Conservation (phyloP, 129 eudicot genomes). For the Tagetes patula region DNA sequence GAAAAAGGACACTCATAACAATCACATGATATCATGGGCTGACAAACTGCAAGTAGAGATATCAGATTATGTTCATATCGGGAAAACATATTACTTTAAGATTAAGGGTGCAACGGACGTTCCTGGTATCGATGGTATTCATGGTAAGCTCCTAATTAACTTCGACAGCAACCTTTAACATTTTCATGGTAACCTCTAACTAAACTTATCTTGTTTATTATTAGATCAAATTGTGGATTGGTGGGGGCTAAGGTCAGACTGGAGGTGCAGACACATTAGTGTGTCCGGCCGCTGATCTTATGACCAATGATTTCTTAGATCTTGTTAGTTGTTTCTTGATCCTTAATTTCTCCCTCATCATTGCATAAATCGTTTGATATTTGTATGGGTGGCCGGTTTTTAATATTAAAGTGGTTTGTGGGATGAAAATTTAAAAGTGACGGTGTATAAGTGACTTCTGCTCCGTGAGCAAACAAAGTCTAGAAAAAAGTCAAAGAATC, state of each 20-base stretch:
- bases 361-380: no score
- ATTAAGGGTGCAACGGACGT: not conserved
- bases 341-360: no score
- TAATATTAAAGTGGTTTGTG: no score
- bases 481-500: no score
- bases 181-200: not conserved
- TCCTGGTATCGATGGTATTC: no score
- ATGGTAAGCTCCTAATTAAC: not conserved
- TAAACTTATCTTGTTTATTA: not conserved
- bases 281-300: not conserved
- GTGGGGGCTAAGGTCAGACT: slow-evolving; percentile 14
- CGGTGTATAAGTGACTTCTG: no score
- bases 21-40: not conserved
- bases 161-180: not conserved
- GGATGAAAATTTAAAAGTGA: no score
- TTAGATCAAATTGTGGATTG: slow-evolving; percentile 14
- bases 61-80: slow-evolving; percentile 3
- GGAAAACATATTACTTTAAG: slow-evolving; percentile 18
- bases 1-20: not conserved
- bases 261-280: slow-evolving; percentile 11
- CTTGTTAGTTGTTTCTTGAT: no score
- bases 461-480: no score
- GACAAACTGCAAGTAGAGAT: slow-evolving; percentile 12
- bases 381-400: no score
- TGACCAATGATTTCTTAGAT: no score